A percentile compares a stretch with the other conserved stretches of the same genome.
Conservation (phyloP, 495 filamentous ascomycete species). For the Parachaetomium inaequale region DNA sequence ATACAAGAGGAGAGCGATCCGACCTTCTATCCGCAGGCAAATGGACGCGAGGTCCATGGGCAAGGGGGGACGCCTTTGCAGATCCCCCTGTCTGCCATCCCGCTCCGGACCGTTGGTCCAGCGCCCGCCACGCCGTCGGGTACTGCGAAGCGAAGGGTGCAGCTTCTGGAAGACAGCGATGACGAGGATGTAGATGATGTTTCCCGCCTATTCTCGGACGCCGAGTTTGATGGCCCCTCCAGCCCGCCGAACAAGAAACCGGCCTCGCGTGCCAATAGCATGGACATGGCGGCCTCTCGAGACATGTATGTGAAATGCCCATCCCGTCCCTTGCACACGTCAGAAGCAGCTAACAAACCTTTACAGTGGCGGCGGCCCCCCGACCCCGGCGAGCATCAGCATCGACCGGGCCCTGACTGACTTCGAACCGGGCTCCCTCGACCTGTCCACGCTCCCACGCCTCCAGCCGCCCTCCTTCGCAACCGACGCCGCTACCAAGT, state of each 20-base stretch:
- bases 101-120: slow-evolving; percentile 14
- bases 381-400: slow-evolving; percentile 5
- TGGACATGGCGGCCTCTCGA: background rate
- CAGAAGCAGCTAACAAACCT: background rate
- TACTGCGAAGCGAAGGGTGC: slow-evolving; percentile 10
- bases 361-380: background rate
- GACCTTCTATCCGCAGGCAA: slow-evolving; percentile 2
- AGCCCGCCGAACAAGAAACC: slow-evolving; percentile 4
- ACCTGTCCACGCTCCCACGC: slow-evolving; percentile 52
- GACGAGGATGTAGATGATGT: slow-evolving; percentile 53
- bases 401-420: slow-evolving; percentile 43
- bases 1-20: slow-evolving; percentile 6
- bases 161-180: slow-evolving; percentile 36
- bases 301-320: background rate
- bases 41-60: slow-evolving; percentile 14
- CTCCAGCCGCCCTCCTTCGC: slow-evolving; percentile 67
- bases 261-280: slow-evolving; percentile 13
- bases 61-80: background rate
- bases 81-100: slow-evolving; percentile 34
- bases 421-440: slow-evolving; percentile 63
- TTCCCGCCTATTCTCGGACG: slow-evolving; percentile 41
- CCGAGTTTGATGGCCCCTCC: slow-evolving; percentile 24
- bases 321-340: background rate
- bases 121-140: background rate
- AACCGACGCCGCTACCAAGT: slow-evolving; percentile 57